A percentile compares a stretch with the other conserved stretches of the same genome.
Evolutionary conservation across 371 early-diverging fungal genomes (phyloP).

Genomic region (Choanephora cucurbitarum): DNA sequence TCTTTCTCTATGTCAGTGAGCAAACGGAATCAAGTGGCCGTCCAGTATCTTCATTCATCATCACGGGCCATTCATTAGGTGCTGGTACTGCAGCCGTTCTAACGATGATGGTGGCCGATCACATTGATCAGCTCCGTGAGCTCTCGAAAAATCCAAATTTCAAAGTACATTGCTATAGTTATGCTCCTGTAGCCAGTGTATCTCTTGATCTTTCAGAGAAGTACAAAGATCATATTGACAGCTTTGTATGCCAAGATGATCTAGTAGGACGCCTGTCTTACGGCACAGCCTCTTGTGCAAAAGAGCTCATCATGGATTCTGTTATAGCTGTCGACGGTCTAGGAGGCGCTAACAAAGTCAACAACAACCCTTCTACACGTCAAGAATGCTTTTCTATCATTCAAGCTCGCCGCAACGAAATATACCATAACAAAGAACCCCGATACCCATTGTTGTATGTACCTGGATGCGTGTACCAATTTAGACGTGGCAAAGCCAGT

Average conservation of each 20-base stretch:
- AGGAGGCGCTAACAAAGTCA: constrained; percentile 47
- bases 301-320: constrained; percentile 53
- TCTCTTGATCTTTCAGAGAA: constrained; percentile 69
- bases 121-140: constrained; percentile 58
- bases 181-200: constrained; percentile 65
- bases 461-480: constrained; percentile 50
- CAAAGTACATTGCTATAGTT: constrained; percentile 49
- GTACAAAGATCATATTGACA: constrained; percentile 67
- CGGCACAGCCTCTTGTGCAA: constrained; percentile 60
- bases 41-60: constrained; percentile 26
- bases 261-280: constrained; percentile 77
- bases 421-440: constrained; percentile 42
- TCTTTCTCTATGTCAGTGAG: constrained; percentile 43
- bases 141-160: constrained; percentile 48
- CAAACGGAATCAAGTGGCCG: constrained; percentile 18
- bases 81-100: constrained; percentile 78
- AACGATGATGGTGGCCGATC: constrained; percentile 77
- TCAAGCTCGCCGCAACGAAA: constrained; percentile 43
- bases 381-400: constrained; percentile 49
- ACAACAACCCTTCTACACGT: constrained; percentile 26
- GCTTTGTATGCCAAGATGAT: constrained; percentile 79
- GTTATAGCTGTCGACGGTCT: constrained; percentile 46
- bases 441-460: constrained; percentile 49
- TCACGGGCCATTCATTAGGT: constrained; percentile 78
- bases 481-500: constrained; percentile 23